Evolutionary conservation across 129 eudicot species (phyloP).

Genomic region (Logfia minima): DNA sequence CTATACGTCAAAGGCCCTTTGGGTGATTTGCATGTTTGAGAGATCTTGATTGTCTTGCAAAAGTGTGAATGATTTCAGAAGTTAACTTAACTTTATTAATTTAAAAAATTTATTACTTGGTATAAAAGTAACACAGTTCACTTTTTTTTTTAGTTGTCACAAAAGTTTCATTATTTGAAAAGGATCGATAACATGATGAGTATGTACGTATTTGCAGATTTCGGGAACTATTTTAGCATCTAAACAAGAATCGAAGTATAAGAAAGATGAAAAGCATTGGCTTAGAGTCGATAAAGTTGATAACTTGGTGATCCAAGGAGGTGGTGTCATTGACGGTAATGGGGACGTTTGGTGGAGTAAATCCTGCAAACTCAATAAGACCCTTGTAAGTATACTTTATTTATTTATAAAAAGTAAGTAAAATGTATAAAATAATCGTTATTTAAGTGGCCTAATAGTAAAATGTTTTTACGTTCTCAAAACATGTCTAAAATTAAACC

Average conservation of each 20-base stretch:
- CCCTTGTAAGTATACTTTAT: conserved; percentile 35
- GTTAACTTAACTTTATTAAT: too few relatives aligned
- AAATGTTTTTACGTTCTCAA: too few relatives aligned
- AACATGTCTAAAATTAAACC: too few relatives aligned
- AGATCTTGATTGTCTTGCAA: too few relatives aligned
- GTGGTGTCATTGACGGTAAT: conserved; percentile 70
- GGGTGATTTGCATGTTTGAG: too few relatives aligned
- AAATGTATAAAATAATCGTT: too few relatives aligned
- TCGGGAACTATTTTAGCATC: conserved; percentile 61
- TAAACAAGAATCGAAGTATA: conserved; percentile 44
- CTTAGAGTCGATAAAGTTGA: conserved; percentile 44
- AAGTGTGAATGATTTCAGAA: too few relatives aligned
- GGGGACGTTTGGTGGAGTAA: conserved; percentile 76
- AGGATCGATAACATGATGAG: neutral
- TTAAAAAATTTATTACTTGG: too few relatives aligned
- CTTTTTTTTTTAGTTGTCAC: neutral
- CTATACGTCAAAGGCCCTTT: neutral
- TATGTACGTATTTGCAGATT: conserved; percentile 40
- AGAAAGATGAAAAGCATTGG: conserved; percentile 57
- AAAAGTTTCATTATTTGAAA: neutral
- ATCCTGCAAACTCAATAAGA: conserved; percentile 64
- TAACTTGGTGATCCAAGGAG: conserved; percentile 50
- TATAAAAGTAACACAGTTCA: too few relatives aligned
- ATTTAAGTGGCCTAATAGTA: too few relatives aligned
- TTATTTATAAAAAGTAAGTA: too few relatives aligned